These are phyloP conservation scores for Malassezia globosa DNA, from an alignment of 1,284 basidiomycete genomes.

Conservation along the genomic window DNA sequence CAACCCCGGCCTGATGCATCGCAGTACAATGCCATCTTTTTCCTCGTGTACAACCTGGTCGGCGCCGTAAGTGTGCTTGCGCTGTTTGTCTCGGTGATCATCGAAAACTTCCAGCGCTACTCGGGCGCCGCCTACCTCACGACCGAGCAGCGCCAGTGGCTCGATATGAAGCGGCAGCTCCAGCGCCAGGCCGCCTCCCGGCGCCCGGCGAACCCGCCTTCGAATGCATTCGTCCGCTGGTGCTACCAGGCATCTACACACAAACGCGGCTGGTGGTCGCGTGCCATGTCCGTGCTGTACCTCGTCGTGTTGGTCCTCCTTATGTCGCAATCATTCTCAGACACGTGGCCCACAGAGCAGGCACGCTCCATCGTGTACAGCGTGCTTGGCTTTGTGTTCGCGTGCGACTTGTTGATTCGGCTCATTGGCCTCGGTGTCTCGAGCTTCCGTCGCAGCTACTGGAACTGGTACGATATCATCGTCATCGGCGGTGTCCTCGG, in stretches of 20 bases:
- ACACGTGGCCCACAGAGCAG: conserved; percentile 54
- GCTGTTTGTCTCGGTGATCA: conserved; percentile 65
- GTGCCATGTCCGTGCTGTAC: conserved; percentile 70
- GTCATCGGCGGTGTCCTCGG: conserved; percentile 71
- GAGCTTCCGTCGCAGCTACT: conserved; percentile 71
- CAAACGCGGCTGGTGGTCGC: conserved; percentile 90
- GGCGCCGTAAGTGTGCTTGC: conserved; percentile 66
- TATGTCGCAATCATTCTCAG: conserved; percentile 70
- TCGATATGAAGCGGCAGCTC: conserved; percentile 80
- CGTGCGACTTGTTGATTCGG: conserved; percentile 66
- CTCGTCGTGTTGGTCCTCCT: conserved; percentile 72
- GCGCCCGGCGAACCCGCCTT: conserved; percentile 59
- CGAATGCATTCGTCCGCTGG: conserved; percentile 60
- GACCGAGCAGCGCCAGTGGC: conserved; percentile 85
- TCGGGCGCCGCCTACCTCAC: conserved; percentile 62
- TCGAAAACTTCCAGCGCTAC: conserved; percentile 81
- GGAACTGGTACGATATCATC: conserved; percentile 76
- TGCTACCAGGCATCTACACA: conserved; percentile 80
- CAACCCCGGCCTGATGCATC: conserved; percentile 36
- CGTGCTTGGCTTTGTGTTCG: conserved; percentile 61
- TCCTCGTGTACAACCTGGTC: conserved; percentile 81
- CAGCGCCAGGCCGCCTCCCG: conserved; percentile 75
- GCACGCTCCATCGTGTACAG: conserved; percentile 70
- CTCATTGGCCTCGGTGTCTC: conserved; percentile 72
- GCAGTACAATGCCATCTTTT: conserved; percentile 65